Conservation (phyloP, 192 early-diverging fungal genomes). For the Coemansia sp. region DNA sequence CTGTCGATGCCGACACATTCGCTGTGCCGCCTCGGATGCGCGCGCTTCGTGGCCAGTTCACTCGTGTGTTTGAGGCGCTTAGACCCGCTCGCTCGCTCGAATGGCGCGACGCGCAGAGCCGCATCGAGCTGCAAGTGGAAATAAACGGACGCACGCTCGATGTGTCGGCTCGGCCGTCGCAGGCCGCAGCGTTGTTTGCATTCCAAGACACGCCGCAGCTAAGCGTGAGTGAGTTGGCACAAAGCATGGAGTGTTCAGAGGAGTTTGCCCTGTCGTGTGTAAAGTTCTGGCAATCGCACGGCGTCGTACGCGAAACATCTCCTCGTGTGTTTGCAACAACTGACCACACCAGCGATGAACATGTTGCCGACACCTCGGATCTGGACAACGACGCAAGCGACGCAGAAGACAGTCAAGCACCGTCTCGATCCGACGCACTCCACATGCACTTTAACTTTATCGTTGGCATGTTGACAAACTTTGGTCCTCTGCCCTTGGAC, state of each 20-base stretch:
- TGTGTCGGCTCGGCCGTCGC: constrained; percentile 54
- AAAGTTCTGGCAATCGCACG: constrained; percentile 42
- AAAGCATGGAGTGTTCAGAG: constrained; percentile 20
- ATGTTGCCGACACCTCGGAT: background rate
- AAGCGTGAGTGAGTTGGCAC: constrained; percentile 15
- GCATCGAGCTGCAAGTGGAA: constrained; percentile 59
- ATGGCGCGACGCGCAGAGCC: constrained; percentile 56
- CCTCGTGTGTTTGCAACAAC: constrained; percentile 16
- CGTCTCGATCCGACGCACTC: constrained; percentile 33
- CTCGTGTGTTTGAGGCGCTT: constrained; percentile 45
- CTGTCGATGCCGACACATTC: constrained; percentile 5
- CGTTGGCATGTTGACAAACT: constrained; percentile 59
- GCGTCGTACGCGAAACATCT: constrained; percentile 34
- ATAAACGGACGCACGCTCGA: constrained; percentile 54
- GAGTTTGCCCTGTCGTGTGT: constrained; percentile 21
- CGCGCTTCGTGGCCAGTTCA: constrained; percentile 50
- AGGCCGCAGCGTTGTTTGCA: constrained; percentile 57
- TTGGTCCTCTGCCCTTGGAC: constrained; percentile 57
- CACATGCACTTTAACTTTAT: constrained; percentile 57
- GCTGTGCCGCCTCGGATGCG: constrained; percentile 46
- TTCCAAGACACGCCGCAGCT: constrained; percentile 12
- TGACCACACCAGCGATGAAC: background rate
- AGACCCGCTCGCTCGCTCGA: constrained; percentile 63
- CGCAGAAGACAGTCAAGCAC: background rate
- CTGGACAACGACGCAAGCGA: background rate